phyloP scores from a whole-genome alignment of 2,329 filamentous ascomycete genomes.

The Colletotrichum liriopes region DNA sequence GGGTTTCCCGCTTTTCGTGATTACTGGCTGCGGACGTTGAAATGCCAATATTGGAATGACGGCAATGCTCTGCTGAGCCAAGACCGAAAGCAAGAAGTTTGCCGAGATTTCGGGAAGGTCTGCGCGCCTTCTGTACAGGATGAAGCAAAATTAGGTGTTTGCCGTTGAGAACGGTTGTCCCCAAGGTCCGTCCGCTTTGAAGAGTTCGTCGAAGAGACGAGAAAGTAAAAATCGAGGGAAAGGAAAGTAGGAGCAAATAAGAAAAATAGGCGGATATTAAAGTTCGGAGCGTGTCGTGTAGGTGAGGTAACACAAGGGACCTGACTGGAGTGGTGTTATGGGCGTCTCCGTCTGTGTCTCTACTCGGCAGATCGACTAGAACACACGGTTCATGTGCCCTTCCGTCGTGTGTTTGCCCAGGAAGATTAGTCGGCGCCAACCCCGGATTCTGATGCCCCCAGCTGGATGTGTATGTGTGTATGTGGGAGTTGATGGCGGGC shows the following conservation, averaged over 20 bases:
- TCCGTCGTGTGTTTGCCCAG: slow-evolving; percentile 4
- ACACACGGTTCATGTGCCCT: slow-evolving; percentile 21
- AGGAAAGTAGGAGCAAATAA: slow-evolving; percentile 1
- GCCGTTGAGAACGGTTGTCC: not conserved
- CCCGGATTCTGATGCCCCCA: slow-evolving; percentile 26
- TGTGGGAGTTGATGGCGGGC: slow-evolving; percentile 8
- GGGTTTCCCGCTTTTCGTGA: not conserved
- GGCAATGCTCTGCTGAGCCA: slow-evolving; percentile 12
- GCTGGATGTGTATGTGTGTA: not conserved
- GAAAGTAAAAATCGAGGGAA: slow-evolving; percentile 3
- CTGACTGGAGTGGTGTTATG: slow-evolving; percentile 8
- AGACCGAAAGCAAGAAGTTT: slow-evolving; percentile 11
- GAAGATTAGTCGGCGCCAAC: slow-evolving; percentile 36
- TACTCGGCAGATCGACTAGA: slow-evolving; percentile 9
- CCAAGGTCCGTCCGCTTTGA: slow-evolving; percentile 11
- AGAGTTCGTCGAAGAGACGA: slow-evolving; percentile 6
- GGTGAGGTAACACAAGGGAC: not conserved
- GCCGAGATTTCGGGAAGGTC: slow-evolving; percentile 14
- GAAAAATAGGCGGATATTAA: slow-evolving; percentile 14
- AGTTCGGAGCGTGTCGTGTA: slow-evolving; percentile 3
- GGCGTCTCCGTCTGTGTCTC: slow-evolving; percentile 1
- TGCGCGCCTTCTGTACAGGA: not conserved
- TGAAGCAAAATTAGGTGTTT: slow-evolving; percentile 17
- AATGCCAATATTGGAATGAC: slow-evolving; percentile 9
- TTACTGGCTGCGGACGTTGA: not conserved